phyloP scores from a whole-genome alignment of 2,329 filamentous ascomycete genomes.

The Clonostachys rosea region DNA sequence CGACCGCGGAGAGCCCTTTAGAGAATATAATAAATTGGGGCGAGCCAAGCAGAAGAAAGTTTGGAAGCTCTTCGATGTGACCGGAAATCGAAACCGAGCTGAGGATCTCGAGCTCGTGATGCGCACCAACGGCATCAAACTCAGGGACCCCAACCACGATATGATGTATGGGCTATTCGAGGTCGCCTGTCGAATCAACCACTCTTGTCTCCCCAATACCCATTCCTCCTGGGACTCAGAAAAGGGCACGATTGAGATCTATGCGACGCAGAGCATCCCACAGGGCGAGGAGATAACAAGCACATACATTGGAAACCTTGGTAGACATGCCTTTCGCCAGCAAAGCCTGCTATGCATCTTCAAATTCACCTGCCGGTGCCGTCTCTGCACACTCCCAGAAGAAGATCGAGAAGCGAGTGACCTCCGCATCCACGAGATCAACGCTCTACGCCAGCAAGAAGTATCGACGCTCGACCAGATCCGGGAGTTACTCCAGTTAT shows the following conservation, averaged over 20 bases:
- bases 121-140: neutral
- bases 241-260: neutral
- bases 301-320: neutral
- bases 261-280: neutral
- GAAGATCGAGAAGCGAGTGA: neutral
- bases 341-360: neutral
- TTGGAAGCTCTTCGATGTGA: neutral
- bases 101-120: neutral
- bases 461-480: neutral
- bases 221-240: neutral
- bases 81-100: too few species aligned
- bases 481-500: slow-evolving; percentile 1
- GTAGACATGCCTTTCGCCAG: neutral
- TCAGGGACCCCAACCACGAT: neutral
- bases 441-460: neutral
- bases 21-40: neutral
- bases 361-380: slow-evolving; percentile 1
- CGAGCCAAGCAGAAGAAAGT: neutral
- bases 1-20: neutral
- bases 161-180: neutral
- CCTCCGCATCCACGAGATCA: neutral
- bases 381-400: neutral
- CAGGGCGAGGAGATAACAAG: slow-evolving; percentile 2
- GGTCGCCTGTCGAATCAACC: slow-evolving; percentile 1
- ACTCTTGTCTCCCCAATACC: slow-evolving; percentile 1